Evolutionary conservation across 2,329 filamentous ascomycete genomes (phyloP).

Genomic region (Ceratocystis variospora): DNA sequence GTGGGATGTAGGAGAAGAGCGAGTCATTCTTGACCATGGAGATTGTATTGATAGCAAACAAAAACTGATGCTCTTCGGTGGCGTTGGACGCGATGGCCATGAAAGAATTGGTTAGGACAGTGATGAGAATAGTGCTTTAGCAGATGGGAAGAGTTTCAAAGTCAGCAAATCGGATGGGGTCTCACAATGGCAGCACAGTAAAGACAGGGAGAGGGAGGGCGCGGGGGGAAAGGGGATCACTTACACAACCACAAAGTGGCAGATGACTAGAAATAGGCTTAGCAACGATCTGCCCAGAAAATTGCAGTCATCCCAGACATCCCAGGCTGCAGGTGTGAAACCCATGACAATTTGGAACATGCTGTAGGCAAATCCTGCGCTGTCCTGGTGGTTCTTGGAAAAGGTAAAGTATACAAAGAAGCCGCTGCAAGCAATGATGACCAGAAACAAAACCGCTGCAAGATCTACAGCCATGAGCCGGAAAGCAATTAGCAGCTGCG

Average conservation of each 20-base stretch:
- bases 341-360: slow-evolving; percentile 93
- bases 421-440: slow-evolving; percentile 77
- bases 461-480: slow-evolving; percentile 87
- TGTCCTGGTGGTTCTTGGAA: slow-evolving; percentile 57
- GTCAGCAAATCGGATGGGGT: no score
- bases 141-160: not conserved
- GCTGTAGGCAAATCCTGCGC: slow-evolving; percentile 66
- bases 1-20: slow-evolving; percentile 84
- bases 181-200: not conserved
- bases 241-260: slow-evolving; percentile 80
- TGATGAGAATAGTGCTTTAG: slow-evolving; percentile 68
- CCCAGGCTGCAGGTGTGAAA: slow-evolving; percentile 90
- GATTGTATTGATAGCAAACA: slow-evolving; percentile 93
- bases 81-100: slow-evolving; percentile 91
- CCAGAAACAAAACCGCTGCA: slow-evolving; percentile 68
- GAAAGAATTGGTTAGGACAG: slow-evolving; percentile 91
- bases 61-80: slow-evolving; percentile 79
- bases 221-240: slow-evolving; percentile 23
- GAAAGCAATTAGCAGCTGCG: slow-evolving; percentile 84
- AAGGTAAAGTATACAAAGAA: slow-evolving; percentile 92
- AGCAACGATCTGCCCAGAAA: slow-evolving; percentile 62
- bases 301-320: slow-evolving; percentile 71
- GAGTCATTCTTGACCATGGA: slow-evolving; percentile 98
- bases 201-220: no score
- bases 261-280: slow-evolving; percentile 77